These are phyloP conservation scores for Colletotrichum karsti DNA, from an alignment of 2,329 filamentous ascomycete species.

Conservation along the genomic window DNA sequence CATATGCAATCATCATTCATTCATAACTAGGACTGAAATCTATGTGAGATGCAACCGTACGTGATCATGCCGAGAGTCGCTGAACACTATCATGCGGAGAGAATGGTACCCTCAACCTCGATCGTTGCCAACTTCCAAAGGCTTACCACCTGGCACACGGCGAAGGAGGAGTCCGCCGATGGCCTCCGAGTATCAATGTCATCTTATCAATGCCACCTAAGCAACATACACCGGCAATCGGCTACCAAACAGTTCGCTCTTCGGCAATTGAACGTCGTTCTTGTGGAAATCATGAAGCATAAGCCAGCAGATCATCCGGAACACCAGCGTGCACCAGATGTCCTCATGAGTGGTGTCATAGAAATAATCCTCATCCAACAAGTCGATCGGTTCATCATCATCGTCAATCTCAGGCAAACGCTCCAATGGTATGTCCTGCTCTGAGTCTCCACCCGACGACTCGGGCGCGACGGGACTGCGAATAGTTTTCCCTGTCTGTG, in stretches of 20 bases:
- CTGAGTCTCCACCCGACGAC: background rate
- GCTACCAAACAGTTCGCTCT: conserved; percentile 62
- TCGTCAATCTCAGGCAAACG: background rate
- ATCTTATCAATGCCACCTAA: background rate
- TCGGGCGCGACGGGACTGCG: background rate
- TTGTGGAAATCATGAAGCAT: conserved; percentile 66
- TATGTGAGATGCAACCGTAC: too few relatives aligned
- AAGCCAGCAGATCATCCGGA: conserved; percentile 67
- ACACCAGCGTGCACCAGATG: conserved; percentile 64
- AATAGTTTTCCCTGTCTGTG: background rate
- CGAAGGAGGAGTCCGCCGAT: too few relatives aligned
- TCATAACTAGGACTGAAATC: too few relatives aligned
- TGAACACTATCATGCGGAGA: too few relatives aligned
- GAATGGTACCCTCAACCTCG: too few relatives aligned
- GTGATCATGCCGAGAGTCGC: too few relatives aligned
- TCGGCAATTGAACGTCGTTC: conserved; percentile 59
- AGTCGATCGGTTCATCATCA: background rate
- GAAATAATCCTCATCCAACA: background rate
- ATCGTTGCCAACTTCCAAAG: too few relatives aligned
- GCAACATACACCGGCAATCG: conserved; percentile 65
- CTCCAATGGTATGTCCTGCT: background rate
- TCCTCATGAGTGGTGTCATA: conserved; percentile 36
- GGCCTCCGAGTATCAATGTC: too few relatives aligned
- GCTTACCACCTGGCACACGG: too few relatives aligned
- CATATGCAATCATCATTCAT: too few relatives aligned